Evolutionary conservation across 129 eudicot genomes (phyloP).

Genomic region (Flaveria trinervia): DNA sequence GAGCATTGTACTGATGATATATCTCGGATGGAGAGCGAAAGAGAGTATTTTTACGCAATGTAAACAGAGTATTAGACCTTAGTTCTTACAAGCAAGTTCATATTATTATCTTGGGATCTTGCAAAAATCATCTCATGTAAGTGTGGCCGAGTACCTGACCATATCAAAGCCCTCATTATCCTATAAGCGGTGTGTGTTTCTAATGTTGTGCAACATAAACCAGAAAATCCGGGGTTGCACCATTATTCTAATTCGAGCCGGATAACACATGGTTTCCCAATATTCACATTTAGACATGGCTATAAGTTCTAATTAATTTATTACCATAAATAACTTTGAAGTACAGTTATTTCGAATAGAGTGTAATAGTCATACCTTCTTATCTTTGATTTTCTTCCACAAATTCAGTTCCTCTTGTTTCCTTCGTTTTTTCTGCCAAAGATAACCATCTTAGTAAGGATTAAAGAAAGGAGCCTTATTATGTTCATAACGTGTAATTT

Average conservation of each 20-base stretch:
- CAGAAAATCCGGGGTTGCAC: slow-evolving; percentile 10
- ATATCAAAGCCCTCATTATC: slow-evolving; percentile 53
- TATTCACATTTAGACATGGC: slow-evolving; percentile 20
- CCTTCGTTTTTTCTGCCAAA: slow-evolving; percentile 82
- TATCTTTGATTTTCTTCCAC: slow-evolving; percentile 73
- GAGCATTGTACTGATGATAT: slow-evolving; percentile 2
- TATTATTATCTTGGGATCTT: slow-evolving; percentile 45
- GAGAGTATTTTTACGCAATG: slow-evolving; percentile 27
- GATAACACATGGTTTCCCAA: slow-evolving; percentile 14
- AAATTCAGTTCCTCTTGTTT: slow-evolving; percentile 65
- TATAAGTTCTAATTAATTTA: not conserved
- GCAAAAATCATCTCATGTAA: slow-evolving; percentile 47
- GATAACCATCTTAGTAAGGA: slow-evolving; percentile 22
- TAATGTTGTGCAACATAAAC: slow-evolving; percentile 18
- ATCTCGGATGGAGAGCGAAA: not conserved
- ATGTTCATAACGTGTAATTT: not conserved
- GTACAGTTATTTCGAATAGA: not conserved
- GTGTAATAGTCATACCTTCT: slow-evolving; percentile 53
- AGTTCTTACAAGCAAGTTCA: slow-evolving; percentile 45
- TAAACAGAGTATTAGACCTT: slow-evolving; percentile 43
- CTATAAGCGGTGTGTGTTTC: slow-evolving; percentile 24
- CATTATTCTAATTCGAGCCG: slow-evolving; percentile 25
- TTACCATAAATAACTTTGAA: slow-evolving; percentile 1
- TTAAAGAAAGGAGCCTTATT: slow-evolving; percentile 17
- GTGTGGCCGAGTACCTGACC: slow-evolving; percentile 42